phyloP scores from a whole-genome alignment of 2,329 filamentous ascomycete species.

The Diaporthe destruens region DNA sequence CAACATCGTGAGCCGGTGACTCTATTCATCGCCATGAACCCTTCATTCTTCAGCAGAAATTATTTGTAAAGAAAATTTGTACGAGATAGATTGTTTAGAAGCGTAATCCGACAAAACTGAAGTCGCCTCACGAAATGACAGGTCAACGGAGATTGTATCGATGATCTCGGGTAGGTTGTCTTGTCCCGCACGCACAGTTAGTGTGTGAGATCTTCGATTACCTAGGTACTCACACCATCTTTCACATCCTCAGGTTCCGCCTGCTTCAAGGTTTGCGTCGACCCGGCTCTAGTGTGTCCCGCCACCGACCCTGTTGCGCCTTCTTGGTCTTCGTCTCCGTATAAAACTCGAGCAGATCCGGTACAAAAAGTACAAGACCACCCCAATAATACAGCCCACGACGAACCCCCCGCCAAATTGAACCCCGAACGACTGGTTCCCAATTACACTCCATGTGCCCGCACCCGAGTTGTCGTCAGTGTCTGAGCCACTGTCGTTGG shows the following conservation, averaged over 20 bases:
- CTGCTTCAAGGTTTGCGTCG: background rate
- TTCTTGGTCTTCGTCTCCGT: background rate
- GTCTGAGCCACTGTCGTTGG: background rate
- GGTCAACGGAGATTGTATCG: background rate
- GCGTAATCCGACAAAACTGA: background rate
- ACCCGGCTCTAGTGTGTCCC: background rate
- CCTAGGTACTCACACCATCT: background rate
- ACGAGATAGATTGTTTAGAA: conserved; percentile 11
- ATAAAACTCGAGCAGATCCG: background rate
- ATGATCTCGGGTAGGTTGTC: background rate
- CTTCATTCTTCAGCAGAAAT: too few relatives aligned
- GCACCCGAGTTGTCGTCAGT: background rate
- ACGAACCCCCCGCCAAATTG: conserved; percentile 39
- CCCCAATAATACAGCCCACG: conserved; percentile 38
- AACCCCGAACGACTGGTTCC: conserved; percentile 28
- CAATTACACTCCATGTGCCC: background rate
- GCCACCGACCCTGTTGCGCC: background rate
- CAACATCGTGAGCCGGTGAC: conserved; percentile 23
- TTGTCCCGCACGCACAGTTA: background rate
- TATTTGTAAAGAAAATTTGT: background rate
- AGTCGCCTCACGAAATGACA: background rate
- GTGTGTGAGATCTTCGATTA: background rate
- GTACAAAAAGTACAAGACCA: conserved; percentile 19
- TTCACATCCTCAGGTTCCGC: background rate
- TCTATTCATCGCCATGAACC: too few relatives aligned